phyloP scores from a whole-genome alignment of 345 rosid genomes.

The Pseudoturritis turrita region DNA sequence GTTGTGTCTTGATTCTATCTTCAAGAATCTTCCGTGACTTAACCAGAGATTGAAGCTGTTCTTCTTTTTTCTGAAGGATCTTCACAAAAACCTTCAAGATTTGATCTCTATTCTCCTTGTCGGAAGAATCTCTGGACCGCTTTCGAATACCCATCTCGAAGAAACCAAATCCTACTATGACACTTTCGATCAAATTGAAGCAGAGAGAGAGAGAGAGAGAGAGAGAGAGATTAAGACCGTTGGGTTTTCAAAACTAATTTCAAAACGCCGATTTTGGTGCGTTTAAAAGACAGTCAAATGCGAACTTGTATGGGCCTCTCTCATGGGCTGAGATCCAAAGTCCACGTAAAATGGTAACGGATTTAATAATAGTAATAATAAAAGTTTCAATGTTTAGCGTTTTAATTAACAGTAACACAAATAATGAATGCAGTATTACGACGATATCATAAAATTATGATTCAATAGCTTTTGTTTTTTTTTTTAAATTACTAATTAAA shows the following conservation, averaged over 20 bases:
- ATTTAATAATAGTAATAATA: too few relatives aligned
- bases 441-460: too few relatives aligned
- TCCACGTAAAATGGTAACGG: too few relatives aligned
- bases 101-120: constrained; percentile 44
- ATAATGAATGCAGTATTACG: too few relatives aligned
- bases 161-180: neutral
- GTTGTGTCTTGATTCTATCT: constrained; percentile 42
- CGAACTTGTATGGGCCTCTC: too few relatives aligned
- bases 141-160: constrained; percentile 21
- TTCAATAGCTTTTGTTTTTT: too few relatives aligned
- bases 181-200: neutral
- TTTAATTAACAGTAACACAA: too few relatives aligned
- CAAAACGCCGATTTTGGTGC: constrained; percentile 13
- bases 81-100: constrained; percentile 38
- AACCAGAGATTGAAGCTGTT: constrained; percentile 46
- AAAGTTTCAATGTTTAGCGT: too few relatives aligned
- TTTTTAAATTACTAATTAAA: too few relatives aligned
- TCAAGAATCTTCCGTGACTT: constrained; percentile 45
- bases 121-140: constrained; percentile 25
- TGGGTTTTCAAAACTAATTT: neutral
- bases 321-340: too few relatives aligned
- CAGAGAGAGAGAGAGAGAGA: neutral
- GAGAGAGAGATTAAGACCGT: constrained; percentile 3
- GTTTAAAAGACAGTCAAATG: too few relatives aligned
- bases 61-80: constrained; percentile 41